Evolutionary conservation across 1,284 basidiomycete species (phyloP).

Genomic region (Trametes pubescens): DNA sequence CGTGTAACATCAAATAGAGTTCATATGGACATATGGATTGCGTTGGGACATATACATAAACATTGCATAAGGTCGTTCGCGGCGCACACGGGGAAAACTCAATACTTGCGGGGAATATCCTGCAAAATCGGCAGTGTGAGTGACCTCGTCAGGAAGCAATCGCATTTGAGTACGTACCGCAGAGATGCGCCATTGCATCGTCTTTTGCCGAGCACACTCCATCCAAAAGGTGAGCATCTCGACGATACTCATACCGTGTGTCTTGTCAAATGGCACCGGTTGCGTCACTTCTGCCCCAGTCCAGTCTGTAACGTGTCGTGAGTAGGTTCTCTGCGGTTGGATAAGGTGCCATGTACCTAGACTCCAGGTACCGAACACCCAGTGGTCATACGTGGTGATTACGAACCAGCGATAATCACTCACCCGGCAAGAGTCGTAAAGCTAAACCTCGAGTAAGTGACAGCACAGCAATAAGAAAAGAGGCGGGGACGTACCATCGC

Average conservation of each 20-base stretch:
- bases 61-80: neutral
- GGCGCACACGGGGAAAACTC: too few relatives aligned
- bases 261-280: constrained; percentile 20
- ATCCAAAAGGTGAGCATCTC: constrained; percentile 28
- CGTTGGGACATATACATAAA: neutral
- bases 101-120: neutral
- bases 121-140: neutral
- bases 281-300: constrained; percentile 13
- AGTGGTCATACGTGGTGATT: constrained; percentile 27
- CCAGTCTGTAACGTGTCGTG: constrained; percentile 11
- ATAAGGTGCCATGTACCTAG: constrained; percentile 4
- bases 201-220: constrained; percentile 15
- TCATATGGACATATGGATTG: neutral
- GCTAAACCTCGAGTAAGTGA: constrained; percentile 1
- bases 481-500: constrained; percentile 18
- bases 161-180: constrained; percentile 3
- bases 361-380: constrained; percentile 32
- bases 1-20: neutral
- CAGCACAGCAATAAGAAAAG: too few relatives aligned
- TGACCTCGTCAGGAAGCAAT: neutral
- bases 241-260: constrained; percentile 18
- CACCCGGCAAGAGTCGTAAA: constrained; percentile 25
- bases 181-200: constrained; percentile 17
- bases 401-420: constrained; percentile 28
- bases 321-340: neutral